Evolutionary conservation across 1,284 basidiomycete genomes (phyloP), one percentile per base, ranked within the genome.

Genomic region (Cryptococcus sp.): DNA sequence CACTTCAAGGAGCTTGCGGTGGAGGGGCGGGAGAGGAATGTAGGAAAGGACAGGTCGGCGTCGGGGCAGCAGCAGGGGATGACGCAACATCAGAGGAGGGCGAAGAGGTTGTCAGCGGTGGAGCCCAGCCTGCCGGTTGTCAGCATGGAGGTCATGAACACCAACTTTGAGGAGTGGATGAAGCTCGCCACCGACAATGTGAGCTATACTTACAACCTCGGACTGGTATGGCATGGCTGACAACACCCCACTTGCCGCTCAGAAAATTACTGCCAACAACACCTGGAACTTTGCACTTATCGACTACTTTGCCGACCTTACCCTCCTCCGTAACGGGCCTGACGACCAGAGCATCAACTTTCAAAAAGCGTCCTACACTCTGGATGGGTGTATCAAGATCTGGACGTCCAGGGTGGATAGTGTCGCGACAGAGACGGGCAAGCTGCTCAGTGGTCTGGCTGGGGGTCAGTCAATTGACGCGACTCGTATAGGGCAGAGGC

Each of bases 101-200:
- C 56, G 3, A 72, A 71, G 59, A 64, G 73, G 15, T 58, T 76
- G 15, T 69, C 66, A 13, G 66, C 71, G 3, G 69, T 74, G 3
- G 66, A 59, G 8, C 67, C 71, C 20, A 55, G 55, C 18, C 57
- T 58, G 6, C 64, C 68, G 4, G 64, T 61, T 3, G 69, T 75
- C 46, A 70, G 70, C 46, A 77, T 87, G 64, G 89, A 92, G 66
- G 84, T 91, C 35, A 89, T 90, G 84, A 89, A 82, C 77, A 87
- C 85, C 39, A 94, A 93, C 68, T 94, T 88, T 71, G 95, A 98
- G 74, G 93, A 98, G 74, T 98, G 96, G 95, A 98, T 99, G 95
- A 98, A 98, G 81, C 88, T 98, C 85, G 94, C 94, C 1, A 98
- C 95, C 6, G 96, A 98, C 75, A 98, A 98, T 77, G 94, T 96